Percentiles rank a stretch among this genome's conserved stretches.
Evolutionary conservation across 495 filamentous ascomycete species (phyloP).

Genomic region (Aspergillus incahuasiensis): DNA sequence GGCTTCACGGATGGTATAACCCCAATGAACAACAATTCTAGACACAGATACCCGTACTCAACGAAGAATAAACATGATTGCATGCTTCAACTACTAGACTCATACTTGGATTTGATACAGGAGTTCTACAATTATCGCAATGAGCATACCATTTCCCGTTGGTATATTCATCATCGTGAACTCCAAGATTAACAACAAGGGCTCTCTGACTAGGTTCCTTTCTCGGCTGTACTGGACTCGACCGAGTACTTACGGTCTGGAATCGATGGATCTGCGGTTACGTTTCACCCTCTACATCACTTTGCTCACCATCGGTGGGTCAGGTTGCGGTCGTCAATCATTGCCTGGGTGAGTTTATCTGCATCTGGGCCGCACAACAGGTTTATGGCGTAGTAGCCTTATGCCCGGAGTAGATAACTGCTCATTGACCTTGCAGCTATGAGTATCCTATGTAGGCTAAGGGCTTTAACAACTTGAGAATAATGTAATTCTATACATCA

Average conservation of each 20-base stretch:
- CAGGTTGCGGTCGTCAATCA: not conserved
- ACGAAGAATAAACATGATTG: not conserved
- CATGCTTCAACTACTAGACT: not conserved
- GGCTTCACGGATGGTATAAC: slow-evolving; percentile 65
- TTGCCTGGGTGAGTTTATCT: not conserved
- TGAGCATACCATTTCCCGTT: slow-evolving; percentile 13
- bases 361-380: not conserved
- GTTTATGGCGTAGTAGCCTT: not conserved
- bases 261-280: slow-evolving; percentile 19
- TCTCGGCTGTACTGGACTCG: slow-evolving; percentile 21
- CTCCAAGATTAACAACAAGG: slow-evolving; percentile 25
- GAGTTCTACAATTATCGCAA: slow-evolving; percentile 1
- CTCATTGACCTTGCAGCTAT: not conserved
- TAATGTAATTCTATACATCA: too few relatives aligned
- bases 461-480: too few relatives aligned
- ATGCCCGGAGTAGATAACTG: not conserved
- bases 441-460: not conserved
- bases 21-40: slow-evolving; percentile 6
- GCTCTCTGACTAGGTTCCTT: slow-evolving; percentile 26
- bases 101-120: not conserved
- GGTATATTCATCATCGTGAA: slow-evolving; percentile 15
- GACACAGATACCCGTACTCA: slow-evolving; percentile 11
- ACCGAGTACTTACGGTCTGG: slow-evolving; percentile 23
- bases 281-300: slow-evolving; percentile 28
- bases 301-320: not conserved